phyloP scores from a whole-genome alignment of 768 basidiomycete genomes.

The Kwoniella heveanensis region DNA sequence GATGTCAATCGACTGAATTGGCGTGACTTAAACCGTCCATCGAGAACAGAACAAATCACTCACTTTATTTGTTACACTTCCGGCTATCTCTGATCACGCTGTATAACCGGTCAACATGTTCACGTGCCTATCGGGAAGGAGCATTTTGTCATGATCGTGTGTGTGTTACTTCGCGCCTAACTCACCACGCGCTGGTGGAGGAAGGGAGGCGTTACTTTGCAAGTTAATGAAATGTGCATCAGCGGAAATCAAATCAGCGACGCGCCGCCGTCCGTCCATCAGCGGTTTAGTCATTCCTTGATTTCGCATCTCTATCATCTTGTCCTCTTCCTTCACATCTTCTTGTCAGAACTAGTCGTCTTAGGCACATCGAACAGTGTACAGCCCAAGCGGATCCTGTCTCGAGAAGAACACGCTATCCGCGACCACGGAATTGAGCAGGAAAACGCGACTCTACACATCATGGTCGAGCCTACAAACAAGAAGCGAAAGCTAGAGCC shows the following conservation, averaged over 20 bases:
- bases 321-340: not conserved
- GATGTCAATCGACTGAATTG: too few species aligned
- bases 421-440: too few species aligned
- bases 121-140: not conserved
- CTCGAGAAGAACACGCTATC: too few species aligned
- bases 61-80: too few species aligned
- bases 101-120: not conserved
- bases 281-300: constrained; percentile 4
- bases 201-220: not conserved
- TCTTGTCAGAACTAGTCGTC: not conserved
- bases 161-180: constrained; percentile 2
- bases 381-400: too few species aligned
- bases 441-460: not conserved
- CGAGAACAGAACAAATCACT: too few species aligned
- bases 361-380: not conserved
- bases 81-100: not conserved
- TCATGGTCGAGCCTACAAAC: constrained; percentile 35
- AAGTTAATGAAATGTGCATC: not conserved
- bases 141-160: not conserved
- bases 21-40: too few species aligned
- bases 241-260: constrained; percentile 6
- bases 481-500: constrained; percentile 43
- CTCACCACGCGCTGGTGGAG: constrained; percentile 23
- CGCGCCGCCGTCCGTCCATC: constrained; percentile 1
- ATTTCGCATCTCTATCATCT: not conserved